These are phyloP conservation scores for Patellifolia procumbens DNA, from an alignment of 179 eudicot genomes.

Conservation along the genomic window DNA sequence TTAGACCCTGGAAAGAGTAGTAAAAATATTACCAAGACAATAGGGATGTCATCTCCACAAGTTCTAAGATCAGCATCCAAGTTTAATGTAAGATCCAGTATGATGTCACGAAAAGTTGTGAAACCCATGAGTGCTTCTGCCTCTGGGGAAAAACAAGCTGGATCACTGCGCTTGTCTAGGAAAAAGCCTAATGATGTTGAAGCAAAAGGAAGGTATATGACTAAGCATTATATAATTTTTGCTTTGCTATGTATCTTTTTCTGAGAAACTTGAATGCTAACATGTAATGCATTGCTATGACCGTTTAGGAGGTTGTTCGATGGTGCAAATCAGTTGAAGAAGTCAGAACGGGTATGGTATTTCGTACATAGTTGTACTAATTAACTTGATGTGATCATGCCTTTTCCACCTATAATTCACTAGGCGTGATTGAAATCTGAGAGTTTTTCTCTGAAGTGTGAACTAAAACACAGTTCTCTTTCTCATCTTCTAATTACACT, in stretches of 20 bases:
- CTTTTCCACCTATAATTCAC: background rate
- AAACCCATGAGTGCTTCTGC: slow-evolving; percentile 41
- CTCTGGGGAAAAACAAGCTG: slow-evolving; percentile 43
- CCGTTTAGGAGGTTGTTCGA: slow-evolving; percentile 58
- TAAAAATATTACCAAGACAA: slow-evolving; percentile 38
- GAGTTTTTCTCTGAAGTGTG: background rate
- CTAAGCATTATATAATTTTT: background rate
- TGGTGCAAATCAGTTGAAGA: slow-evolving; percentile 37
- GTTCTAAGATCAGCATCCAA: slow-evolving; percentile 37
- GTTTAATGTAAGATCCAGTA: slow-evolving; percentile 12
- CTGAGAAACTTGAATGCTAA: slow-evolving; percentile 15
- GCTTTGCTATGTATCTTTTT: background rate
- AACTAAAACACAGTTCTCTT: background rate
- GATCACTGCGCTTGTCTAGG: slow-evolving; percentile 34
- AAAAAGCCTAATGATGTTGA: slow-evolving; percentile 31
- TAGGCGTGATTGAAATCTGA: background rate
- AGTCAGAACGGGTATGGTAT: slow-evolving; percentile 45
- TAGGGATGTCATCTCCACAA: slow-evolving; percentile 42
- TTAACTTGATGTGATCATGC: background rate
- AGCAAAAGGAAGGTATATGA: slow-evolving; percentile 50
- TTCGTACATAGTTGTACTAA: background rate
- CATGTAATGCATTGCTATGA: slow-evolving; percentile 1
- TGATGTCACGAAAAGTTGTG: slow-evolving; percentile 45
- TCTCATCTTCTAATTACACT: background rate
- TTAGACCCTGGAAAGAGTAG: slow-evolving; percentile 43